A percentile compares a stretch with the other conserved stretches of the same genome.
These are phyloP conservation scores for Boletus holoroseus DNA, from an alignment of 1,284 basidiomycete genomes.

Conservation along the genomic window DNA sequence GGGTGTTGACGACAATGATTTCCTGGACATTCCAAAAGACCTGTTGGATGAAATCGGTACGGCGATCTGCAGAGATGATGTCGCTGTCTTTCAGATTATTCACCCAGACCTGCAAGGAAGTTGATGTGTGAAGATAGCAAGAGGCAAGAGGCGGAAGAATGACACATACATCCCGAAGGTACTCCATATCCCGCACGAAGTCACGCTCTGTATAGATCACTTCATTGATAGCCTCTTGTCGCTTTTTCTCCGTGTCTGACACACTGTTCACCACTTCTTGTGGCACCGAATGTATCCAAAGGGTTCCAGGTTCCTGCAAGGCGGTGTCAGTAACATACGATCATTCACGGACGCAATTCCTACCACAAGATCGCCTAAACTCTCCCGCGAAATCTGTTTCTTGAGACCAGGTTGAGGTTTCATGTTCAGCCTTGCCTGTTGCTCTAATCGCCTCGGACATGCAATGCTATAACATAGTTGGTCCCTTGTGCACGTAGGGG, in stretches of 20 bases:
- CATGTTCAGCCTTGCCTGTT: constrained; percentile 89
- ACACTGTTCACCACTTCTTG: constrained; percentile 92
- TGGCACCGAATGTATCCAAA: constrained; percentile 97
- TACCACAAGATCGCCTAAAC: constrained; percentile 76
- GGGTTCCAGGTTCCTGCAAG: constrained; percentile 76
- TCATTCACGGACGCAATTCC: constrained; percentile 21
- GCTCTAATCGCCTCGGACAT: constrained; percentile 90
- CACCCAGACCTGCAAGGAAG: constrained; percentile 73
- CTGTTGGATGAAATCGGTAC: constrained; percentile 86
- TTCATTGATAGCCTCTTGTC: constrained; percentile 99
- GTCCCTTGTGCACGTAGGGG: constrained; percentile 93
- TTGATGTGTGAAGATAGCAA: constrained; percentile 4
- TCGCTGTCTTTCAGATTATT: constrained; percentile 76
- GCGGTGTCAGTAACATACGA: constrained; percentile 10
- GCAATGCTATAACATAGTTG: constrained; percentile 95
- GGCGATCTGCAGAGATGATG: constrained; percentile 71
- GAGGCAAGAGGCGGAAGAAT: constrained; percentile 1
- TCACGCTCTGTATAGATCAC: constrained; percentile 98
- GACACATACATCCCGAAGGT: constrained; percentile 82
- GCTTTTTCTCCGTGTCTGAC: constrained; percentile 88
- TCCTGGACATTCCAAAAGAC: constrained; percentile 99
- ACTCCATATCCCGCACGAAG: constrained; percentile 97
- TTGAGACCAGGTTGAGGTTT: constrained; percentile 87
- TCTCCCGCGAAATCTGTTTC: constrained; percentile 77
- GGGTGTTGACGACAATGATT: constrained; percentile 87